Percentiles rank a stretch among this genome's conserved stretches.
phyloP scores from a whole-genome alignment of 345 rosid genomes.

The Linum trigynum region DNA sequence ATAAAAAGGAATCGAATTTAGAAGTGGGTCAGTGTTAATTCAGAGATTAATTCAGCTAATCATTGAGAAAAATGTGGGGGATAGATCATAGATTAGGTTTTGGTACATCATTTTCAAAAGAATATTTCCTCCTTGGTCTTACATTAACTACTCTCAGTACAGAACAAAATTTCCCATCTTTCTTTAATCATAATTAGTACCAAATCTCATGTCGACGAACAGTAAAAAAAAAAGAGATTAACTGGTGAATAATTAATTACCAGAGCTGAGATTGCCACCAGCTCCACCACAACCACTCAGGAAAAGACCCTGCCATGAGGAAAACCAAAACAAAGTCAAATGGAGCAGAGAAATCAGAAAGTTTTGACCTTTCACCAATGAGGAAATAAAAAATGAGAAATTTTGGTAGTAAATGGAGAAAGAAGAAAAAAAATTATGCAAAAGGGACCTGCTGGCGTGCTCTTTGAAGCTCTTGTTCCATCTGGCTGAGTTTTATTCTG shows the following conservation, averaged over 20 bases:
- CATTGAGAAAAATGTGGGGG: background rate
- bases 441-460: constrained; percentile 74
- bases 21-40: background rate
- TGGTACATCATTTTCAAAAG: background rate
- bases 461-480: constrained; percentile 95
- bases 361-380: background rate
- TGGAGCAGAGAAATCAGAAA: background rate
- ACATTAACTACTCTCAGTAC: background rate
- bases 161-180: background rate
- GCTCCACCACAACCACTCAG: constrained; percentile 68
- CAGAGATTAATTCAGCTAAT: constrained; percentile 4
- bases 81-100: background rate
- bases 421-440: background rate
- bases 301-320: constrained; percentile 55
- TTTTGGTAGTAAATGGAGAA: background rate
- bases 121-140: constrained; percentile 6
- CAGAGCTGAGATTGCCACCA: constrained; percentile 71
- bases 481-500: constrained; percentile 72
- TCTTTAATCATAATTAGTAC: background rate
- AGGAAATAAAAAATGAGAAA: background rate
- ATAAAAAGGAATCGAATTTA: background rate
- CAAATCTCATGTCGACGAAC: background rate
- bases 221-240: background rate
- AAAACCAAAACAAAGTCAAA: background rate
- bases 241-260: constrained; percentile 25